Evolutionary conservation across 345 rosid species (phyloP).

Genomic region (Aegle marmelos): DNA sequence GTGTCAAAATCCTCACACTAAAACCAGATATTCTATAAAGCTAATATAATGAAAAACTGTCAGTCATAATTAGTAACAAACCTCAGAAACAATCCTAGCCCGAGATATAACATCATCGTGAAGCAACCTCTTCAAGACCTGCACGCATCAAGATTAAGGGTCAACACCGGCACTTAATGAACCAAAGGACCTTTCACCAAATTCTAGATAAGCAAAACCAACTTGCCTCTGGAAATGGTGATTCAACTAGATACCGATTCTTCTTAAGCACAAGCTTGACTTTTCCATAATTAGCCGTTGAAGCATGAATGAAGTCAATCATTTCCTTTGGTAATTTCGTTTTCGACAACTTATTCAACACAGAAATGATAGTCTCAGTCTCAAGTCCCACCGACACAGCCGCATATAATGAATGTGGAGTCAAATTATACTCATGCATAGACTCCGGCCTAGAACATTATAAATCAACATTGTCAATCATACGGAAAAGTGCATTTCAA

Average conservation of each 20-base stretch:
- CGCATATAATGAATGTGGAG: constrained; percentile 93
- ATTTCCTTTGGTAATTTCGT: constrained; percentile 89
- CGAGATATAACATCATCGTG: constrained; percentile 60
- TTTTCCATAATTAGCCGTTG: constrained; percentile 96
- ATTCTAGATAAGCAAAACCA: constrained; percentile 3
- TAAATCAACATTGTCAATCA: constrained; percentile 7
- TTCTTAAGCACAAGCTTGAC: constrained; percentile 96
- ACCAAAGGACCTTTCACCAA: not conserved
- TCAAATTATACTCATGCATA: constrained; percentile 95
- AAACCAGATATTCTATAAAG: not conserved
- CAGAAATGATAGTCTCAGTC: constrained; percentile 82
- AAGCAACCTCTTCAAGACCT: constrained; percentile 85
- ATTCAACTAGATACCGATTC: constrained; percentile 84
- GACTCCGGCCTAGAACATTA: constrained; percentile 75
- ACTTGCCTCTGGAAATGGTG: constrained; percentile 86
- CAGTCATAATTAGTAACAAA: constrained; percentile 24
- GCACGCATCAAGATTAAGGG: constrained; percentile 8
- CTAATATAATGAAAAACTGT: not conserved
- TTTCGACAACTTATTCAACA: constrained; percentile 86
- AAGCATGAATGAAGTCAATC: constrained; percentile 77
- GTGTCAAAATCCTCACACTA: too few relatives aligned
- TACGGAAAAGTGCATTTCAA: not conserved
- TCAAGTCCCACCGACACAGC: constrained; percentile 96
- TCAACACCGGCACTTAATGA: not conserved
- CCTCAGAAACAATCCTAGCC: constrained; percentile 78